These are phyloP conservation scores for Salvia sclarea DNA, from an alignment of 305 asterid species.

Conservation along the genomic window DNA sequence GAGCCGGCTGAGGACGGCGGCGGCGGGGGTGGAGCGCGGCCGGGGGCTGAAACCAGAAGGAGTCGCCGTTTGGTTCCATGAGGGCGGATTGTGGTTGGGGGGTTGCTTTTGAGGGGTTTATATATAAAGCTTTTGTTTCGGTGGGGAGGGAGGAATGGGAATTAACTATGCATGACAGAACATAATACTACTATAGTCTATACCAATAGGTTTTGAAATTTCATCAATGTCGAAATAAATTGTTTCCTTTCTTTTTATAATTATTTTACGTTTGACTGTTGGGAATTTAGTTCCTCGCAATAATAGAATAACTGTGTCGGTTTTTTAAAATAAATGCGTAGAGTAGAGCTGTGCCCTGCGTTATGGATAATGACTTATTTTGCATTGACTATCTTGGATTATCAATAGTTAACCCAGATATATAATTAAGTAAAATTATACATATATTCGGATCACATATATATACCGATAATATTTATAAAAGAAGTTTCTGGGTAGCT, in stretches of 20 bases:
- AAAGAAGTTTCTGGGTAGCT: no score
- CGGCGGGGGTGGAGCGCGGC: slow-evolving; percentile 45
- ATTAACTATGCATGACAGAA: slow-evolving; percentile 28
- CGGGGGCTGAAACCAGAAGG: slow-evolving; percentile 59
- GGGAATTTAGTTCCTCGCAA: neutral
- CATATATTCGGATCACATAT: no score
- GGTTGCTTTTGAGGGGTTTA: slow-evolving; percentile 32
- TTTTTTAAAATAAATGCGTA: neutral
- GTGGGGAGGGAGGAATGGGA: neutral
- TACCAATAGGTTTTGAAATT: neutral
- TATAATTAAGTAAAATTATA: no score
- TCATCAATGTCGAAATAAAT: slow-evolving; percentile 15
- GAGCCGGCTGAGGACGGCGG: slow-evolving; percentile 48
- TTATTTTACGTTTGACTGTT: no score
- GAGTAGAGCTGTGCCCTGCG: neutral
- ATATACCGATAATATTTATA: no score
- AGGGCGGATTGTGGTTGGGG: neutral
- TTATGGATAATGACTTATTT: neutral
- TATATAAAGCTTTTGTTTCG: slow-evolving; percentile 34
- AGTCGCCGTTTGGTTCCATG: slow-evolving; percentile 70
- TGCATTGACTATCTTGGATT: neutral
- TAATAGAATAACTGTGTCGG: slow-evolving; percentile 23
- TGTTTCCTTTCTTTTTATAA: no score
- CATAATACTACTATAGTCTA: neutral
- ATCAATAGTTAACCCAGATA: neutral